Percentiles rank a stretch among this genome's conserved stretches.
phyloP scores from a whole-genome alignment of 2,329 filamentous ascomycete genomes.

The Septoria petroselini region DNA sequence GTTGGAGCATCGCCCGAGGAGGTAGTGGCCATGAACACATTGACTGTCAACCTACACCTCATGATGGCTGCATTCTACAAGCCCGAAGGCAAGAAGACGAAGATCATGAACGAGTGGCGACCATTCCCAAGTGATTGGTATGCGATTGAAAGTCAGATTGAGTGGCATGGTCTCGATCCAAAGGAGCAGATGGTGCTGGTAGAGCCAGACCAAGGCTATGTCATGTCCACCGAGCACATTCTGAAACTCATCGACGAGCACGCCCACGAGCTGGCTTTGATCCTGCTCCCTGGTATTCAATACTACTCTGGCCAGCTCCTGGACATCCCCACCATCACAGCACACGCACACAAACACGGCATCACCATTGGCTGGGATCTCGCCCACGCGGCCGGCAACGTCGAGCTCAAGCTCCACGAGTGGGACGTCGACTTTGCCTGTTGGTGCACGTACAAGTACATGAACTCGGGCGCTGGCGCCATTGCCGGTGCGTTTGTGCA shows the following conservation, averaged over 20 bases:
- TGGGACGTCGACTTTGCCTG: slow-evolving; percentile 90
- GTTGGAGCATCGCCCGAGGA: slow-evolving; percentile 71
- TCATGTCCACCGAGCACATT: slow-evolving; percentile 68
- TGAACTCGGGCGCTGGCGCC: slow-evolving; percentile 80
- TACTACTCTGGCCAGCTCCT: slow-evolving; percentile 89
- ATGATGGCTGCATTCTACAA: slow-evolving; percentile 80
- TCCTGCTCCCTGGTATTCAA: slow-evolving; percentile 82
- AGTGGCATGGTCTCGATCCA: slow-evolving; percentile 65
- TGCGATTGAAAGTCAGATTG: slow-evolving; percentile 76
- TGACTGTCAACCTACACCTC: slow-evolving; percentile 79
- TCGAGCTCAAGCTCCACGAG: slow-evolving; percentile 73
- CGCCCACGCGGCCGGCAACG: slow-evolving; percentile 82
- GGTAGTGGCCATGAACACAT: slow-evolving; percentile 81
- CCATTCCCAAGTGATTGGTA: slow-evolving; percentile 91
- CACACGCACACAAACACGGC: slow-evolving; percentile 66
- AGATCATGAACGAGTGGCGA: slow-evolving; percentile 82
- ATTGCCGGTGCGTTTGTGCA: slow-evolving; percentile 82
- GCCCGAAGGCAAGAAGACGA: slow-evolving; percentile 62
- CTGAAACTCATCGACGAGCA: slow-evolving; percentile 70
- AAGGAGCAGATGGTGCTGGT: slow-evolving; percentile 70
- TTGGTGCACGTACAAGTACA: slow-evolving; percentile 95
- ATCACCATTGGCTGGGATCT: slow-evolving; percentile 83
- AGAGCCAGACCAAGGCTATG: slow-evolving; percentile 55
- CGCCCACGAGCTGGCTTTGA: slow-evolving; percentile 66
- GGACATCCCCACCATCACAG: slow-evolving; percentile 76